Conservation (phyloP, 257 asterid species). For the Paulownia fortunei region DNA sequence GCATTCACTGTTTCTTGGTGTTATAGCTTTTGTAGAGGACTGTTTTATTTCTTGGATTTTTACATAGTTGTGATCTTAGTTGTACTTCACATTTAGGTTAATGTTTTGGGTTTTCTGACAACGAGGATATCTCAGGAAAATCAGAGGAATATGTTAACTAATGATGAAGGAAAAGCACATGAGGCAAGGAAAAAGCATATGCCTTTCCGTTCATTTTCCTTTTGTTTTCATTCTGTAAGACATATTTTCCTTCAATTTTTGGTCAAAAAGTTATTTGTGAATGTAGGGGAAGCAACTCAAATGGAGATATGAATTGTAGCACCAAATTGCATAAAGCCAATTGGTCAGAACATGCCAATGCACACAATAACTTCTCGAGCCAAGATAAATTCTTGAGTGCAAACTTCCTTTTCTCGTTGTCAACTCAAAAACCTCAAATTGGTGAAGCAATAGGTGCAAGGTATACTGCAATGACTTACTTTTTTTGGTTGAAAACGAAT, state of each 20-base stretch:
- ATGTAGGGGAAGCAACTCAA: constrained; percentile 49
- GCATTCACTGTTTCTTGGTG: background rate
- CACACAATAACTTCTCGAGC: constrained; percentile 57
- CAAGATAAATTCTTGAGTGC: constrained; percentile 72
- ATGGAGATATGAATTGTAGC: constrained; percentile 41
- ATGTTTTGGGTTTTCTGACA: constrained; percentile 31
- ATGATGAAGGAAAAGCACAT: constrained; percentile 44
- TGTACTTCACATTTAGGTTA: constrained; percentile 26
- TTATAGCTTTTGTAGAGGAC: background rate
- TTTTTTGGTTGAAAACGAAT: constrained; percentile 18
- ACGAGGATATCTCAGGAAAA: constrained; percentile 28
- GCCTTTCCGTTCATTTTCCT: constrained; percentile 13
- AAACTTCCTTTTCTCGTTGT: constrained; percentile 70
- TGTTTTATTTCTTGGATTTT: background rate
- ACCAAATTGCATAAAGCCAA: constrained; percentile 55
- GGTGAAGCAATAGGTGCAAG: constrained; percentile 55
- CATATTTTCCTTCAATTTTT: background rate
- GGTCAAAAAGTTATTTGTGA: constrained; percentile 1
- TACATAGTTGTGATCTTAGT: background rate
- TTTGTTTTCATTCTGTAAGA: background rate
- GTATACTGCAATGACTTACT: constrained; percentile 44
- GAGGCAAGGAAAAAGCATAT: constrained; percentile 46
- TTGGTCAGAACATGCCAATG: constrained; percentile 75
- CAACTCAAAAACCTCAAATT: constrained; percentile 63
- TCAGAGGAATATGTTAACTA: constrained; percentile 32